A percentile compares a stretch with the other conserved stretches of the same genome.
Evolutionary conservation across 164 flowering plant species (phyloP).

Genomic region (Chimonanthus praecox): DNA sequence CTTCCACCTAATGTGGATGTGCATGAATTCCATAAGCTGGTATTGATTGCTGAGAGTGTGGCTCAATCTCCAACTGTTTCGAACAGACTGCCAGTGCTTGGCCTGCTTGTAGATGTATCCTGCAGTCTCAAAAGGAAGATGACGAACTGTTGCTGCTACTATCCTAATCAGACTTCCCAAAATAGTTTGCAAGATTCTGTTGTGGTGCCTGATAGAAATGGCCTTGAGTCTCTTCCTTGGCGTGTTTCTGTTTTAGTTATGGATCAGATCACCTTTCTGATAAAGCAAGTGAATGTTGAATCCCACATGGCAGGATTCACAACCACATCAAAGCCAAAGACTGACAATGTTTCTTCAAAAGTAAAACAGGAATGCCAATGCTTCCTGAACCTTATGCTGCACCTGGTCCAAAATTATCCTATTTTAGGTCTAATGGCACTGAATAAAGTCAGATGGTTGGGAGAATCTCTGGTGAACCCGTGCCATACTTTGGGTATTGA

Average conservation of each 20-base stretch:
- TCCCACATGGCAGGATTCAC: not conserved
- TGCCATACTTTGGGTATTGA: slow-evolving; percentile 4
- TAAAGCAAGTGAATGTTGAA: slow-evolving; percentile 13
- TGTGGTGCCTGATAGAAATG: slow-evolving; percentile 16
- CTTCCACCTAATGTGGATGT: slow-evolving; percentile 22
- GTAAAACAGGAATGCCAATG: slow-evolving; percentile 27
- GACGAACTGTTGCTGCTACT: slow-evolving; percentile 5
- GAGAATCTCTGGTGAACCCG: slow-evolving; percentile 25
- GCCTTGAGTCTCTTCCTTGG: slow-evolving; percentile 18
- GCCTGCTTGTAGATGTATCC: slow-evolving; percentile 37
- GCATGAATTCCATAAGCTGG: slow-evolving; percentile 31
- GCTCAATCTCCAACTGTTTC: slow-evolving; percentile 28
- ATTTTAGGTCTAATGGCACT: slow-evolving; percentile 33
- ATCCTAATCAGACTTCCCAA: not conserved
- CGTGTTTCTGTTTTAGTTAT: slow-evolving; percentile 29
- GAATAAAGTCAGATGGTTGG: slow-evolving; percentile 27
- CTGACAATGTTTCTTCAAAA: slow-evolving; percentile 3
- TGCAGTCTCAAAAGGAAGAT: slow-evolving; percentile 19
- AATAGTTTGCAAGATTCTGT: not conserved
- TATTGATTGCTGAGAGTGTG: slow-evolving; percentile 31
- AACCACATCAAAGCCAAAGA: no score
- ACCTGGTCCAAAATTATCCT: slow-evolving; percentile 35
- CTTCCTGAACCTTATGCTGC: slow-evolving; percentile 35
- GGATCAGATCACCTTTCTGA: slow-evolving; percentile 31
- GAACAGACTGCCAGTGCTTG: slow-evolving; percentile 34